Conservation (phyloP, 345 rosid genomes). For the Eucalyptus leucophloia region DNA sequence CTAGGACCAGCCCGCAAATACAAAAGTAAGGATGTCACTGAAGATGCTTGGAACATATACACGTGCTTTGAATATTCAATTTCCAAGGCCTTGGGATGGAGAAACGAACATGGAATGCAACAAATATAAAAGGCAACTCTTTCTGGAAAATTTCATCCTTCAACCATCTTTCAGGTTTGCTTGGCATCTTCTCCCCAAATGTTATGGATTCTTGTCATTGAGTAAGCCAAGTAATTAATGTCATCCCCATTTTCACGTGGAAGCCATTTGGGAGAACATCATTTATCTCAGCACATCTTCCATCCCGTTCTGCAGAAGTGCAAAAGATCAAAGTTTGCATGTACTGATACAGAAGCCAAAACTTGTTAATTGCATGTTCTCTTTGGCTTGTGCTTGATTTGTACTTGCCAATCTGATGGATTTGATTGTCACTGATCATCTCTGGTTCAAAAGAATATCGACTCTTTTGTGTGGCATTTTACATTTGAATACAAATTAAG, state of each 20-base stretch:
- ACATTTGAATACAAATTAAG: background rate
- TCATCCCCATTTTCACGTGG: slow-evolving; percentile 46
- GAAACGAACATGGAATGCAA: slow-evolving; percentile 39
- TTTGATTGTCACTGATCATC: background rate
- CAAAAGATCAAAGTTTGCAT: background rate
- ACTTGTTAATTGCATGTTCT: background rate
- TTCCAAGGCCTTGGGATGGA: background rate
- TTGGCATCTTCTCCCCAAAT: slow-evolving; percentile 76
- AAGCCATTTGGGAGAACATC: slow-evolving; percentile 60
- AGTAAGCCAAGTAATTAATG: slow-evolving; percentile 38
- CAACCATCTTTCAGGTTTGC: slow-evolving; percentile 72
- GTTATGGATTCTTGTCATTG: slow-evolving; percentile 68
- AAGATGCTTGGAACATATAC: background rate
- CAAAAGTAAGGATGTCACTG: background rate
- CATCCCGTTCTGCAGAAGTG: slow-evolving; percentile 24
- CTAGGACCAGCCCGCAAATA: slow-evolving; percentile 66
- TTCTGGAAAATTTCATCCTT: slow-evolving; percentile 45
- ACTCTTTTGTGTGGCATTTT: background rate
- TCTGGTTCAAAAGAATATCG: background rate
- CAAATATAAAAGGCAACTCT: slow-evolving; percentile 53
- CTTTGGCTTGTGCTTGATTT: background rate
- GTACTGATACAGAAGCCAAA: background rate
- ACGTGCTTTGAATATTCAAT: background rate
- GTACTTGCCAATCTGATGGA: background rate
- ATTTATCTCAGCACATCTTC: slow-evolving; percentile 41